Conservation (phyloP, 371 early-diverging fungal species). For the Circinella minor region DNA sequence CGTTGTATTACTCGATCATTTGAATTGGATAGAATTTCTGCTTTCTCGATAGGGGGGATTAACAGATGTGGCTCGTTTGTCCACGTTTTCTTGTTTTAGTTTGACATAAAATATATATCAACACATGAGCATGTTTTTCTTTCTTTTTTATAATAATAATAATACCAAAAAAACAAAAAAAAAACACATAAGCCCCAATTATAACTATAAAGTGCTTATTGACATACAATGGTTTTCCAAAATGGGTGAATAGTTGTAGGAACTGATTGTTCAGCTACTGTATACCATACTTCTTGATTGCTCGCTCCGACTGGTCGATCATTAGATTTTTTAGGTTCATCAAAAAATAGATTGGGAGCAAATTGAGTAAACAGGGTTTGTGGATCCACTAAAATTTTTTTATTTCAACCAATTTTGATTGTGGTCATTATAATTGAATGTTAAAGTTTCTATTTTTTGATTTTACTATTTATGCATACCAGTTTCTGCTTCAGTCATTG, state of each 20-base stretch:
- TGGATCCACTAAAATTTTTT: slow-evolving; percentile 1
- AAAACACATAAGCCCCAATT: not conserved
- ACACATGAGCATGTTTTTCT: too few species aligned
- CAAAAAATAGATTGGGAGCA: slow-evolving; percentile 33
- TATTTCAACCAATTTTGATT: not conserved
- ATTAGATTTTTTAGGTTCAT: slow-evolving; percentile 15
- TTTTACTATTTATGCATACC: not conserved
- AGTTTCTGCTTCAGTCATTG: not conserved
- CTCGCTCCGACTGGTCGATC: slow-evolving; percentile 1
- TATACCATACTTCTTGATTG: slow-evolving; percentile 25
- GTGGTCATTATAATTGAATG: too few species aligned
- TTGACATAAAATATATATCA: not conserved
- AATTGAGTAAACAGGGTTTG: slow-evolving; percentile 38
- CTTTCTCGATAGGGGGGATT: slow-evolving; percentile 72
- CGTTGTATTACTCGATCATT: not conserved
- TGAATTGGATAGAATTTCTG: slow-evolving; percentile 31
- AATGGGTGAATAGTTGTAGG: slow-evolving; percentile 32
- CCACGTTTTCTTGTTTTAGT: slow-evolving; percentile 59
- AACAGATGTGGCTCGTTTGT: slow-evolving; percentile 66
- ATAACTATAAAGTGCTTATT: too few species aligned
- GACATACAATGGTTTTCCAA: slow-evolving; percentile 49
- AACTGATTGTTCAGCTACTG: slow-evolving; percentile 42
- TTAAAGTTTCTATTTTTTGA: too few species aligned
- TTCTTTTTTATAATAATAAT: not conserved
- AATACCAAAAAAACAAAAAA: not conserved